Base-by-base conservation (phyloP, 768 basidiomycete species). In the Lactarius tabidus region DNA sequence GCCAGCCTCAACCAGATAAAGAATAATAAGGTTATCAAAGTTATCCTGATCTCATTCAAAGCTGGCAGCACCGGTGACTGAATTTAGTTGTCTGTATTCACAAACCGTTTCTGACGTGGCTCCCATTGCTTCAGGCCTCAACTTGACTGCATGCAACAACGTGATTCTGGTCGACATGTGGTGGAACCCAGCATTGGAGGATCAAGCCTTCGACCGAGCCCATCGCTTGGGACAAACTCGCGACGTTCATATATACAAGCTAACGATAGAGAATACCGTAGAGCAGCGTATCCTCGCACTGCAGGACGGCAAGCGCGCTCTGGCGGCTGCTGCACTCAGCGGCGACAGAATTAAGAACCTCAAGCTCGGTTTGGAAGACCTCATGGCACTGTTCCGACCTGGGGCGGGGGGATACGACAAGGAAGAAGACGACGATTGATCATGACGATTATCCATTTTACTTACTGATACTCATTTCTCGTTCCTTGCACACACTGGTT, bases 21-120 rank as follows among this genome's bases (percentile, higher is more conserved):
- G 71, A 84, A 68, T 20, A 84, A 82, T 73, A 74, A 75, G 31
- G 78, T 70, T 18, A 85, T 81, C 14, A 83, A 82, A 36, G 87
- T 96, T 51, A 97, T 98, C 66, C 77, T 99, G 68, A 95, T 98
- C 67, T 97, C 94, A 0, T 95, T 98, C 84, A 97, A 95, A 75
- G 94, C 95, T 33, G 95, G 95, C 5, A 91, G 91, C 71, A 93
- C 90, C n/a, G 93, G 93, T 91, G 39, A 57, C 56, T 43, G 41
- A 63, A 39, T 28, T 17, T 2, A 15, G 48, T 29, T 38, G n/a
- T 57, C 14, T 57, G 0, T 23, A 35, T 10, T 15, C 8, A 6
- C 51, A 61, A 20, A 12, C 29, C 9, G 5, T 48, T 18, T 10
- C 18, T 52, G 39, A 26, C 8, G 6, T 64, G 9, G 14, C 31